Percentiles rank a stretch among this genome's conserved stretches.
Conservation (phyloP, 2,329 filamentous ascomycete genomes). For the Colletotrichum sp. region DNA sequence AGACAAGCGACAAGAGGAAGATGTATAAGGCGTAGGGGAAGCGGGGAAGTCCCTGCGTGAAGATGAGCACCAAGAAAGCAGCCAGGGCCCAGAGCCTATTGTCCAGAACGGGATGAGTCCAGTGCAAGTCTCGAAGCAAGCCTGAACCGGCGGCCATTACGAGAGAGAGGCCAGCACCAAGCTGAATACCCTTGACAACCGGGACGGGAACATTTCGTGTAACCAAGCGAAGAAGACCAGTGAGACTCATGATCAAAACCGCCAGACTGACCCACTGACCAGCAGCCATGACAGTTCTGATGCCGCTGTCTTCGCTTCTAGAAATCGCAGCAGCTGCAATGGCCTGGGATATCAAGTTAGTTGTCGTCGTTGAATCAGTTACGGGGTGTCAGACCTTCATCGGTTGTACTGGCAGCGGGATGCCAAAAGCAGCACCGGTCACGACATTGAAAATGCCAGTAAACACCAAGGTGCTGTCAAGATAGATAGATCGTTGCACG, state of each 20-base stretch:
- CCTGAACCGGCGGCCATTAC: slow-evolving; percentile 76
- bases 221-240: slow-evolving; percentile 78
- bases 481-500: slow-evolving; percentile 76
- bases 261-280: slow-evolving; percentile 74
- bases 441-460: slow-evolving; percentile 86
- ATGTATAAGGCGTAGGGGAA: slow-evolving; percentile 82
- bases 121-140: slow-evolving; percentile 71
- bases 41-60: slow-evolving; percentile 66
- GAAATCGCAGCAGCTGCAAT: slow-evolving; percentile 91
- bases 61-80: slow-evolving; percentile 74
- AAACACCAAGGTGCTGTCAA: slow-evolving; percentile 86
- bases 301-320: slow-evolving; percentile 56
- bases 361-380: not conserved
- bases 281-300: slow-evolving; percentile 77
- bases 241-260: slow-evolving; percentile 78
- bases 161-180: slow-evolving; percentile 86
- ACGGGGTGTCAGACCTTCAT: slow-evolving; percentile 59
- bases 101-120: slow-evolving; percentile 73
- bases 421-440: slow-evolving; percentile 83
- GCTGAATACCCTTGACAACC: slow-evolving; percentile 92
- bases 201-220: slow-evolving; percentile 80
- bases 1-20: slow-evolving; percentile 70
- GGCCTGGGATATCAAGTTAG: slow-evolving; percentile 52
- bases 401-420: slow-evolving; percentile 92
- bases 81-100: slow-evolving; percentile 79